Base-by-base conservation (phyloP, 1,139 yeast species). In the Taiozyma sp. region DNA sequence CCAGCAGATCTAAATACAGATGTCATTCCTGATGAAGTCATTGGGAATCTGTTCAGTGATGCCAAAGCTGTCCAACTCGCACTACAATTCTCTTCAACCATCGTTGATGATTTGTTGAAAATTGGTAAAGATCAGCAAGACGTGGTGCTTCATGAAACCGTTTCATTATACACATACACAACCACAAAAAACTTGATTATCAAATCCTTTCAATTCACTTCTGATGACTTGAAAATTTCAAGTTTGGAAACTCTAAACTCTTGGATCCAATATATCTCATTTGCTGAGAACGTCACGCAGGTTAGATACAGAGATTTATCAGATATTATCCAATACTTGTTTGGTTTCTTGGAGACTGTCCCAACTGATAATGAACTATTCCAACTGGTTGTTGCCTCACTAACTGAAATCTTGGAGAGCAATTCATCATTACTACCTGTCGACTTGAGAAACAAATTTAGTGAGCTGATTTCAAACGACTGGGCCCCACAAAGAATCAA, bases 101-200 rank as follows among this genome's bases (percentile, higher is more conserved):
- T 83, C 1, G 78, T 76, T 1, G 90, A 84, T 61, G 90, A 85
- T 55, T 57, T 77, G 10, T 60, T 69, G 34, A 78, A 76, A 55
- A 65, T 64, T 32, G 47, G 73, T 66, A 50, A 60, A 56, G 57
- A 52, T 57, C 26, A 50, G 47, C 46, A 46, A 50, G 50, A 50
- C 59, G 58, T 56, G 11, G 54, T 58, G 4, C 56, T 73, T 11
- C 80, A 75, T 56, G 61, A 62, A 29, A 49, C 58, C 1, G 62
- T 75, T 0, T 70, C 63, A 39, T 55, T 56, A 0, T 51, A 65
- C 28, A 46, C 74, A 0, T 75, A 64, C 52, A 60, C 59, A 2
- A 51, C 62, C 1, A 58, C 68, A 0, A 60, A 61, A 47, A 28
- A 44, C 2, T 43, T 61, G 6, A 19, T 60, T 3, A 34, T 43